phyloP scores from a whole-genome alignment of 2,329 filamentous ascomycete genomes.

The Aspergillus sp. region DNA sequence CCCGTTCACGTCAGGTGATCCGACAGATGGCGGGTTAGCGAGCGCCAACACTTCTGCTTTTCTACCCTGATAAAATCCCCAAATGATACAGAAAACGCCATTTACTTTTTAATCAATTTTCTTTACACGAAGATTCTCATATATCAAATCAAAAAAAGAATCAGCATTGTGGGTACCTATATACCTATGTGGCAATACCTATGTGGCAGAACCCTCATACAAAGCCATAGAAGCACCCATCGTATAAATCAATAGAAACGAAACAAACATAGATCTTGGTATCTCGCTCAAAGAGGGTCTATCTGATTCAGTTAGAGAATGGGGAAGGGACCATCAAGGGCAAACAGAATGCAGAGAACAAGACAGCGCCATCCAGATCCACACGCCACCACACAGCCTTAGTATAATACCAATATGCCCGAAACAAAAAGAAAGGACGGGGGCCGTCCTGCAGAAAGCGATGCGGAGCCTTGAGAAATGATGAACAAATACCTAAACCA shows the following conservation, averaged over 20 bases:
- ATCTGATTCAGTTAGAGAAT: slow-evolving; percentile 33
- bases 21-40: too few relatives aligned
- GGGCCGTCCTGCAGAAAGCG: slow-evolving; percentile 19
- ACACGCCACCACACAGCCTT: slow-evolving; percentile 31
- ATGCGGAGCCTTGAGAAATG: slow-evolving; percentile 11
- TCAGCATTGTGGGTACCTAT: too few relatives aligned
- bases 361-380: slow-evolving; percentile 34
- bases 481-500: slow-evolving; percentile 11
- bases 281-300: slow-evolving; percentile 40
- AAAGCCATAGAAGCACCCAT: slow-evolving; percentile 8
- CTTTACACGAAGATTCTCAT: too few relatives aligned
- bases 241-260: background rate
- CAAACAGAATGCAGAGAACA: slow-evolving; percentile 31
- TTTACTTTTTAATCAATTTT: too few relatives aligned
- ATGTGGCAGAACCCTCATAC: background rate
- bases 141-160: too few relatives aligned
- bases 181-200: slow-evolving; percentile 2
- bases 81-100: too few relatives aligned
- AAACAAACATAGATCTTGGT: slow-evolving; percentile 38
- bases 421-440: slow-evolving; percentile 12
- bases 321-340: slow-evolving; percentile 24
- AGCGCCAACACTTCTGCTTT: too few relatives aligned
- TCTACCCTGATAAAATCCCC: too few relatives aligned
- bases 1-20: slow-evolving; percentile 28
- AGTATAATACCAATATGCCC: slow-evolving; percentile 24